Percentiles rank a stretch among this genome's conserved stretches.
These are phyloP conservation scores for Lepidium africanum DNA, from an alignment of 345 rosid genomes.

Conservation along the genomic window DNA sequence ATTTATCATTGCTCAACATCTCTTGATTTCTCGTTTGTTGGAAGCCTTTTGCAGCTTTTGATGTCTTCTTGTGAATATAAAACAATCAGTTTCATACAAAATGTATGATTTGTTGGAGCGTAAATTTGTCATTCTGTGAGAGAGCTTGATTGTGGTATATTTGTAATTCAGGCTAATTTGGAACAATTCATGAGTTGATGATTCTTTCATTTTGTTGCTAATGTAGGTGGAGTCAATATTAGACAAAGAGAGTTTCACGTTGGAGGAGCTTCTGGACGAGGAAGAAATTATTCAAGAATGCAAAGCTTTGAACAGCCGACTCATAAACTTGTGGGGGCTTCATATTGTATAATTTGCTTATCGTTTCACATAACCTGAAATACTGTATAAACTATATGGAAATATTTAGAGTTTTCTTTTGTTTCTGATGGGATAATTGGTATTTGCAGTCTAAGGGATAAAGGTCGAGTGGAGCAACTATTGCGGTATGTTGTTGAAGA, in stretches of 20 bases:
- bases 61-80: too few species aligned
- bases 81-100: too few species aligned
- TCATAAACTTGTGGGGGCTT: slow-evolving; percentile 59
- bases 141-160: too few species aligned
- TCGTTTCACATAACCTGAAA: not conserved
- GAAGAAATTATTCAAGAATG: slow-evolving; percentile 99
- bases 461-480: slow-evolving; percentile 75
- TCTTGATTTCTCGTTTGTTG: too few species aligned
- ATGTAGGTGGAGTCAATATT: slow-evolving; percentile 77
- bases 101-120: too few species aligned
- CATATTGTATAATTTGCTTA: not conserved
- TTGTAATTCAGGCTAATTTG: not conserved
- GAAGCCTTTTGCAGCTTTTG: too few species aligned
- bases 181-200: not conserved
- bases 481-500: slow-evolving; percentile 71
- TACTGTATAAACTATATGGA: not conserved
- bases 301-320: slow-evolving; percentile 91
- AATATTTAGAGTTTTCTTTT: not conserved
- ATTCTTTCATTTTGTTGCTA: not conserved
- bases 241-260: slow-evolving; percentile 74
- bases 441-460: slow-evolving; percentile 63
- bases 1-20: not conserved
- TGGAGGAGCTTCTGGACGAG: slow-evolving; percentile 97
- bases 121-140: too few species aligned
- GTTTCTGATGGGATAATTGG: not conserved